Evolutionary conservation across 352 stramenopile species (phyloP), one percentile per base, ranked within the genome.

Genomic region (Phytopythium chamaehyphon): DNA sequence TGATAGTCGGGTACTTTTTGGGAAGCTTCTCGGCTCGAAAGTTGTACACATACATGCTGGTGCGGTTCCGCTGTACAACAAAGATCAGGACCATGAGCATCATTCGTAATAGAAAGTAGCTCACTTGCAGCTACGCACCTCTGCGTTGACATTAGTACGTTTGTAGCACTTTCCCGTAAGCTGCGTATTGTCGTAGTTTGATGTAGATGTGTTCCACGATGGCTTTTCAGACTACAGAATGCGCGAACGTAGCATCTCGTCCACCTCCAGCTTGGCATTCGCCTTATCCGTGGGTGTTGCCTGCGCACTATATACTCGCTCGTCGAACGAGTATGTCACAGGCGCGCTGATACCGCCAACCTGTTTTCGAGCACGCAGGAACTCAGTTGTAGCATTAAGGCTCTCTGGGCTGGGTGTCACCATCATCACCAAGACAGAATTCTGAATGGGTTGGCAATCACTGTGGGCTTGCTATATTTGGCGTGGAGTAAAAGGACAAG

Each of bases 11-110:
- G 31, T 86, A 86, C 46, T 93, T 94, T 43, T 75, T 80, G 8
- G 85, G 85, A 11, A 95, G 59, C 50, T 88, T 87, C 62, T 95
- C 83, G 46, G 85, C 85, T 14, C 85, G 79, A 37, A 80, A 90
- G 58, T 93, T 94, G 77, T 95, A 93, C 45, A 66, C 61, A 51
- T 88, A 94, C 78, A 95, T 88, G 61, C 88, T 74, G 18, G 63
- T 62, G 23, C 77, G 82, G 54, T 87, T 90, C 47, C 81, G 60
- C 82, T 93, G 47, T 2, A 55, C n/a, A 47, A 38, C 19, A 15
- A 62, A 24, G 23, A 39, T 47, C 19, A 14, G 12, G 49, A 24
- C 10, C 18, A 28, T 26, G 24, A 55, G 23, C 16, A 47, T 28
- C n/a, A 57, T 26, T 44, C 23, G 15, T 4, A 18, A 8, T 4